phyloP scores from a whole-genome alignment of 306 rosid genomes.

The Malus domestica region DNA sequence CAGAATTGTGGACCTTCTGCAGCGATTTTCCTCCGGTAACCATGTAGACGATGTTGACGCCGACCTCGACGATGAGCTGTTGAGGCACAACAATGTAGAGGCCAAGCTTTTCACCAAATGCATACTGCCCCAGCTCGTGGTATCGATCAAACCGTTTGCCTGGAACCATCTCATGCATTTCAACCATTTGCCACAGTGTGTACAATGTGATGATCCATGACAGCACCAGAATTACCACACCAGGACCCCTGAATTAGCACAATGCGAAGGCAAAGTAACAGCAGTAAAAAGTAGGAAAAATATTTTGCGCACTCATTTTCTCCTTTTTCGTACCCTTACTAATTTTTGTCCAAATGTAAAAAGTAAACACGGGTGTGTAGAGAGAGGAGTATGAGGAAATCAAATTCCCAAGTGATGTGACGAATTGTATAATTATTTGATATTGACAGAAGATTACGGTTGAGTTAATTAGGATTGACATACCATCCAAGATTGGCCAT shows the following conservation, averaged over 20 bases:
- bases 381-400: too few relatives aligned
- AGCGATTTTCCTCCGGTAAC: conserved; percentile 55
- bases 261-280: neutral
- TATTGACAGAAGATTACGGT: neutral
- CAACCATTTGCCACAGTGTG: conserved; percentile 64
- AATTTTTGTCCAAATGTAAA: too few relatives aligned
- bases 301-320: too few relatives aligned
- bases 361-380: too few relatives aligned
- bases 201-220: conserved; percentile 56
- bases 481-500: conserved; percentile 57
- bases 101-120: conserved; percentile 54
- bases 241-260: conserved; percentile 65
- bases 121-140: conserved; percentile 53
- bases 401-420: too few relatives aligned
- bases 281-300: neutral
- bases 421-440: too few relatives aligned
- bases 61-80: conserved; percentile 45
- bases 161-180: conserved; percentile 61
- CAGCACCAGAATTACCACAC: conserved; percentile 41
- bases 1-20: conserved; percentile 34
- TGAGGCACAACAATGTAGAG: conserved; percentile 61
- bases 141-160: conserved; percentile 53
- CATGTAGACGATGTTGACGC: conserved; percentile 43
- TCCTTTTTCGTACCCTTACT: too few relatives aligned
- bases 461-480: neutral